Base-by-base conservation (phyloP, 352 stramenopile species). In the Phytophthora fragariae region DNA sequence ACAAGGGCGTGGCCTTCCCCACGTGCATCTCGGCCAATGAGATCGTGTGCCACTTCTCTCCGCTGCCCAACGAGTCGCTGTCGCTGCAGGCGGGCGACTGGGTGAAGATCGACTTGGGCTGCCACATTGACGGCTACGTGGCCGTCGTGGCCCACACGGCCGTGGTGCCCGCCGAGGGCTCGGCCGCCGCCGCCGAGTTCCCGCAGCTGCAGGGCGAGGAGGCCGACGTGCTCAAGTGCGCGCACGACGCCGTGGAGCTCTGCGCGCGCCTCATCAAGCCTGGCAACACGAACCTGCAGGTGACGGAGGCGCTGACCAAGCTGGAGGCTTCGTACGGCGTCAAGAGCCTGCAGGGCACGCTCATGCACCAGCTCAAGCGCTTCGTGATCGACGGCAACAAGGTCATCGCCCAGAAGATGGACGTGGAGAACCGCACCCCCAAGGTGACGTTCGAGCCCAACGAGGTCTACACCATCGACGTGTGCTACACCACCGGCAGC, bases 321-420 rank as follows among this genome's bases (percentile, higher is more conserved):
- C 92, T 99, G 4, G 97, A 98, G 44, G 88, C 93, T 41, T 79
- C 89, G 15, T 99, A 99, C 80, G 97, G 94, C 57, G 98, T 99
- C 67, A 99, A 98, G 73, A 91, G 96, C 55, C 88, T 99, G 69
- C 91, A 98, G 65, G 98, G 98, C 39, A 98, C 98, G 65, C 85
- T 99, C 64, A 99, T 99, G 98, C 98, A 99, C 83, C 98, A 99
- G 89, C 98, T 99, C 80, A 99, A 99, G 85, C 95, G 97, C 69
- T 98, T 96, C 70, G 97, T 99, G 14, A 98, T 99, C 70, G 98
- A 99, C 79, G 98, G 97, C 64, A 98, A 98, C 77, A 99, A 99
- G 84, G 78, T 98, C 35, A 97, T 99, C 62, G 83, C 97, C 33
- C 83, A 96, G 75, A 95, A 96, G 73, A 83, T 97, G n/a, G 93